These are phyloP conservation scores for Lipomyces sp. DNA, from an alignment of 805 yeast species.

Conservation along the genomic window DNA sequence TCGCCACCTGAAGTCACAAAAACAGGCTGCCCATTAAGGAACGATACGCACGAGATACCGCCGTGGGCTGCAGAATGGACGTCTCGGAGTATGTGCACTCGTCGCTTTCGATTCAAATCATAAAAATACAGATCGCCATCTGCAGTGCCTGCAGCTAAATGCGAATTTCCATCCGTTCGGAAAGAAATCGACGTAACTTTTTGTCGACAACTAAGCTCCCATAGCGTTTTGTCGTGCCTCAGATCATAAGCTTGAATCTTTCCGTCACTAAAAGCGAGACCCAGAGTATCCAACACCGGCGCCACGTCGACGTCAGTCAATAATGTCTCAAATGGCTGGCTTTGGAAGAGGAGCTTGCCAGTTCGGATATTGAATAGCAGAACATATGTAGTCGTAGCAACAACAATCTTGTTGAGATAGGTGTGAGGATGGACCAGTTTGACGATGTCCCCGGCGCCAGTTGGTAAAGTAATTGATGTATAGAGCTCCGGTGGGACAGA, in stretches of 20 bases:
- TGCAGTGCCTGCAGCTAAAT: conserved; percentile 75
- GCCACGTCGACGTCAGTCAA: conserved; percentile 77
- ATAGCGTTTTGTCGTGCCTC: conserved; percentile 61
- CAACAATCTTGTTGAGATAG: conserved; percentile 82
- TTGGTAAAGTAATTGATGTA: conserved; percentile 62
- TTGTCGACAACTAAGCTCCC: conserved; percentile 52
- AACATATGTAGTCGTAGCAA: conserved; percentile 47
- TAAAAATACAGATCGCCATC: conserved; percentile 86
- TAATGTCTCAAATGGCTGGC: conserved; percentile 53
- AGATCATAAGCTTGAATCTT: conserved; percentile 68
- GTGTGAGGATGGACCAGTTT: conserved; percentile 84
- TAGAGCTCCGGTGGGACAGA: conserved; percentile 59
- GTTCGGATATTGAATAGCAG: conserved; percentile 73
- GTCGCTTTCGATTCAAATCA: conserved; percentile 70
- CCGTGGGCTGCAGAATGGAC: conserved; percentile 70
- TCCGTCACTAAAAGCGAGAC: conserved; percentile 76
- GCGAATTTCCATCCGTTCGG: conserved; percentile 86
- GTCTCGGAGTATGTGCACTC: conserved; percentile 74
- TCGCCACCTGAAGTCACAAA: conserved; percentile 90
- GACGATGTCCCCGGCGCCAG: conserved; percentile 72
- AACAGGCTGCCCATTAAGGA: conserved; percentile 90
- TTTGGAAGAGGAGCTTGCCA: conserved; percentile 68
- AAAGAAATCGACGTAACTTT: conserved; percentile 69
- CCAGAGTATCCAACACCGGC: conserved; percentile 84
- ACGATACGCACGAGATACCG: conserved; percentile 74